Percentiles rank a stretch among this genome's conserved stretches.
Evolutionary conservation across 371 early-diverging fungal genomes (phyloP).

Genomic region (Circinella umbellata): DNA sequence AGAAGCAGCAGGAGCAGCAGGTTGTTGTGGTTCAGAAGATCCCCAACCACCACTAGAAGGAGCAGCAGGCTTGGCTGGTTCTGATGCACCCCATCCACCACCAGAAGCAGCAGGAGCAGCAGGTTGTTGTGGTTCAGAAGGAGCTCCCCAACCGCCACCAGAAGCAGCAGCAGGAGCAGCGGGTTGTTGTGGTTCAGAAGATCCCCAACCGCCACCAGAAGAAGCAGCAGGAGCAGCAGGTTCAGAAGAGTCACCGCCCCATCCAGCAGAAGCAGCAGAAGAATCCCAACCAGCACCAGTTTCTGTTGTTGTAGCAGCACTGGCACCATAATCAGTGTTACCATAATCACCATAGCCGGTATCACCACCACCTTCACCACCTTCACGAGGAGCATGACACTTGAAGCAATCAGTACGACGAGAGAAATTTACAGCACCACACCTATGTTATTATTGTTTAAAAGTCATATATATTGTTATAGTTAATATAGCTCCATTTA

Average conservation of each 20-base stretch:
- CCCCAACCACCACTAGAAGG: neutral
- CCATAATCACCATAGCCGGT: slow-evolving; percentile 31
- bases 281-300: slow-evolving; percentile 36
- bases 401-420: slow-evolving; percentile 70
- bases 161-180: slow-evolving; percentile 16
- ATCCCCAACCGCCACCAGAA: slow-evolving; percentile 36
- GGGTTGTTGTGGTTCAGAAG: neutral
- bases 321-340: slow-evolving; percentile 22
- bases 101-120: no score
- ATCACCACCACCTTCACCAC: slow-evolving; percentile 53
- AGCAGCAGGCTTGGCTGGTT: no score
- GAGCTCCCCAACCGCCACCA: slow-evolving; percentile 27
- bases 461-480: no score
- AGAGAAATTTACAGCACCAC: slow-evolving; percentile 64
- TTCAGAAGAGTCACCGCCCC: slow-evolving; percentile 21
- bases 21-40: no score
- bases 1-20: neutral
- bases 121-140: slow-evolving; percentile 10
- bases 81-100: neutral
- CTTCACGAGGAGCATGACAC: slow-evolving; percentile 62
- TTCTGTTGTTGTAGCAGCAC: slow-evolving; percentile 18
- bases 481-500: no score
- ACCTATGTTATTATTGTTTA: slow-evolving; percentile 17
- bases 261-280: slow-evolving; percentile 26
- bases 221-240: slow-evolving; percentile 28